These are phyloP conservation scores for Lasiosphaeria hispida DNA, from an alignment of 495 filamentous ascomycete species.

Conservation along the genomic window DNA sequence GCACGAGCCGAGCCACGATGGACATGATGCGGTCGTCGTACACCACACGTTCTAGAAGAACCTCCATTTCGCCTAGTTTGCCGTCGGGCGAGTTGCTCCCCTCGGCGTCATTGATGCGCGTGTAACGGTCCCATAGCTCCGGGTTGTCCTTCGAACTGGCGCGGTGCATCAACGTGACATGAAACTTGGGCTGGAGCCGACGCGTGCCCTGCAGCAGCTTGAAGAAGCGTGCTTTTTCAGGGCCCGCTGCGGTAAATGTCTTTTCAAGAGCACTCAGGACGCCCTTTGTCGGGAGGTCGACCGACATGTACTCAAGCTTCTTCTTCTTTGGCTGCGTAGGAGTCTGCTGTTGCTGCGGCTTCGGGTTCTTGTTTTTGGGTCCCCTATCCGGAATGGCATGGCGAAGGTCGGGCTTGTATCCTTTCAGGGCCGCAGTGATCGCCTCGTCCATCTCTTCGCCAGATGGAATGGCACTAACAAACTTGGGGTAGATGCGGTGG, in stretches of 20 bases:
- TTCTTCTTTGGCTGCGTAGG: conserved; percentile 46
- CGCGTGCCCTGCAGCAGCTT: conserved; percentile 66
- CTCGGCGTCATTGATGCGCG: conserved; percentile 42
- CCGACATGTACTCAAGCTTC: conserved; percentile 76
- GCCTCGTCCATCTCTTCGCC: conserved; percentile 75
- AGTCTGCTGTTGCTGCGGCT: conserved; percentile 38
- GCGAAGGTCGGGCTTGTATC: conserved; percentile 74
- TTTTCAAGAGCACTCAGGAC: conserved; percentile 63
- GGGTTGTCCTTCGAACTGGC: conserved; percentile 55
- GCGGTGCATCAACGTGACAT: conserved; percentile 90
- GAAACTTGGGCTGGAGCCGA: conserved; percentile 81
- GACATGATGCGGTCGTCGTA: conserved; percentile 86
- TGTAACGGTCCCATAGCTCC: conserved; percentile 70
- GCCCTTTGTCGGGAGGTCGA: conserved; percentile 58
- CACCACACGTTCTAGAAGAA: conserved; percentile 60
- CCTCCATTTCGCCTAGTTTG: conserved; percentile 46
- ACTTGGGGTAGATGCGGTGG: conserved; percentile 66
- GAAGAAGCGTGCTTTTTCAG: conserved; percentile 63
- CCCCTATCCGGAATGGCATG: conserved; percentile 61
- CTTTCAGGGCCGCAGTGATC: conserved; percentile 68
- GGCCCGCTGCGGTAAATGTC: conserved; percentile 55
- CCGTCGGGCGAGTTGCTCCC: conserved; percentile 32
- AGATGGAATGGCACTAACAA: conserved; percentile 70
- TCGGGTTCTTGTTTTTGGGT: conserved; percentile 38
- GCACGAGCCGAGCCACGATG: conserved; percentile 69